These are phyloP conservation scores for Apostasia shenzhenica DNA, from an alignment of 106 monocot species.

Conservation along the genomic window DNA sequence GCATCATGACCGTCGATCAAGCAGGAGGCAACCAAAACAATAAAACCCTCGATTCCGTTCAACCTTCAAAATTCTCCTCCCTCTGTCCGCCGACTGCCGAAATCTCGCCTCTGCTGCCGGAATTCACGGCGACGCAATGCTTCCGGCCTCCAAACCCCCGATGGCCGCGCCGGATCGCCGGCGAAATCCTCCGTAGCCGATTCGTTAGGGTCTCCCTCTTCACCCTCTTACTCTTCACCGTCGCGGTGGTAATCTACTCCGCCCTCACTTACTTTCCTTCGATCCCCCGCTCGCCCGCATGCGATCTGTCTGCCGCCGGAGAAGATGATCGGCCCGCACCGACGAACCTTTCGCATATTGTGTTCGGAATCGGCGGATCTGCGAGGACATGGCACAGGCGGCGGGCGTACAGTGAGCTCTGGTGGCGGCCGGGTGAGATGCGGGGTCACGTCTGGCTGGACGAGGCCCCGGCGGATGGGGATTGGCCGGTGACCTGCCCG, in stretches of 20 bases:
- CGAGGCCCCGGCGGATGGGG: conserved; percentile 17
- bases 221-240: conserved; percentile 21
- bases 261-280: conserved; percentile 19
- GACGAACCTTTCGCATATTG: conserved; percentile 58
- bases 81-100: not conserved
- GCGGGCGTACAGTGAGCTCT: conserved; percentile 52
- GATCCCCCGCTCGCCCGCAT: not conserved
- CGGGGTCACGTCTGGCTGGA: conserved; percentile 70
- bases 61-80: too few species aligned
- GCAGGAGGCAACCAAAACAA: too few species aligned
- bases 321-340: not conserved
- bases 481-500: conserved; percentile 31
- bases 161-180: not conserved
- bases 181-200: not conserved
- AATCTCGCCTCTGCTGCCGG: not conserved
- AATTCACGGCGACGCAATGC: not conserved
- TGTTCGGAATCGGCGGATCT: conserved; percentile 71
- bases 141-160: not conserved
- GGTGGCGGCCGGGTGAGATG: conserved; percentile 51
- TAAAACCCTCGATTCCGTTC: too few species aligned
- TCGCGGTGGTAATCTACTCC: conserved; percentile 28
- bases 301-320: not conserved
- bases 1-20: too few species aligned
- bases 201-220: conserved; percentile 14
- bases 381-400: conserved; percentile 48